phyloP scores from a whole-genome alignment of 2,329 filamentous ascomycete species.

The Fusarium zealandicum region DNA sequence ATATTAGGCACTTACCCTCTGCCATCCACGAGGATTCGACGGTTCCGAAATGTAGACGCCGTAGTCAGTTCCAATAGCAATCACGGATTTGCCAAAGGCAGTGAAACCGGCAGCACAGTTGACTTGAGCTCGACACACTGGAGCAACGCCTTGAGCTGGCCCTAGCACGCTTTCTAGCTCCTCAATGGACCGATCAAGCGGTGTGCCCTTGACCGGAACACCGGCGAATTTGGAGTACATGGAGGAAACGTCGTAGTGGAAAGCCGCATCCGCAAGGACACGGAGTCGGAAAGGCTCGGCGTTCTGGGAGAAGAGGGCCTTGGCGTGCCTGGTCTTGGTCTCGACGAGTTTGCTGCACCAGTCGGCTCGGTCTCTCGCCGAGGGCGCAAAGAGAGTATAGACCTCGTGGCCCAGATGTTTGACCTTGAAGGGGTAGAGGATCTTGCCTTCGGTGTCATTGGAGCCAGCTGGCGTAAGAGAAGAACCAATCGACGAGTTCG shows the following conservation, averaged over 20 bases:
- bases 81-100: conserved; percentile 82
- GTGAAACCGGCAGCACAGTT: conserved; percentile 94
- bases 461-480: conserved; percentile 52
- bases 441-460: conserved; percentile 79
- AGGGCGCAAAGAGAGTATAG: conserved; percentile 88
- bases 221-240: conserved; percentile 65
- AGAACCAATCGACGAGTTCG: conserved; percentile 69
- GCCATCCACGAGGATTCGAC: conserved; percentile 90
- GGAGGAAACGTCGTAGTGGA: conserved; percentile 75
- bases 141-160: conserved; percentile 70
- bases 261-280: conserved; percentile 91
- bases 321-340: conserved; percentile 92
- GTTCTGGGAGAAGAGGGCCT: conserved; percentile 87
- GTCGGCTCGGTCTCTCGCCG: conserved; percentile 75
- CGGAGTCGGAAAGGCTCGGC: conserved; percentile 93
- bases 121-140: conserved; percentile 84
- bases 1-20: conserved; percentile 66
- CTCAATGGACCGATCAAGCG: conserved; percentile 86
- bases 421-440: conserved; percentile 92
- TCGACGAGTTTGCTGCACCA: conserved; percentile 96
- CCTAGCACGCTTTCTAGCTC: conserved; percentile 86
- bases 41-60: conserved; percentile 91
- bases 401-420: conserved; percentile 95
- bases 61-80: conserved; percentile 94
- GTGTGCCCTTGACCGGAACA: conserved; percentile 87